These are phyloP conservation scores for Xylaria nigripes DNA, from an alignment of 495 filamentous ascomycete genomes.

Conservation along the genomic window DNA sequence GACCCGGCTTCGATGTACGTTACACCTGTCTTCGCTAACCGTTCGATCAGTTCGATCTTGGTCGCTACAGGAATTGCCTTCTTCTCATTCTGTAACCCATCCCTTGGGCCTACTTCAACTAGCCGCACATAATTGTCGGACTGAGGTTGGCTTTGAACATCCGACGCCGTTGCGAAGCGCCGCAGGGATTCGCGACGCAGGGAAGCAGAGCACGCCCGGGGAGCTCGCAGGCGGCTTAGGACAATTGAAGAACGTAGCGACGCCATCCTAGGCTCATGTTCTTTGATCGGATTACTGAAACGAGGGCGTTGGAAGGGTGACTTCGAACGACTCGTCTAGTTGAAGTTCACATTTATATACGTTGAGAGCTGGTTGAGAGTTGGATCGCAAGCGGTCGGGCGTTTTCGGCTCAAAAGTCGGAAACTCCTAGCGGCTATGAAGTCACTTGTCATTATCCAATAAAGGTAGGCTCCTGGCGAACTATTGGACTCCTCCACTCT, in stretches of 20 bases:
- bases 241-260: constrained; percentile 21
- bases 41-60: constrained; percentile 76
- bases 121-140: constrained; percentile 52
- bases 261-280: constrained; percentile 25
- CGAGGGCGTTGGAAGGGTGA: background rate
- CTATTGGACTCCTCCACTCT: background rate
- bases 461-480: background rate
- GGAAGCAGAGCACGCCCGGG: constrained; percentile 6
- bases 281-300: constrained; percentile 1
- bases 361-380: background rate
- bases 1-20: constrained; percentile 87
- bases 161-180: constrained; percentile 34
- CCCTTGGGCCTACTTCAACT: constrained; percentile 88
- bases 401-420: constrained; percentile 6
- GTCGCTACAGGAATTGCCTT: constrained; percentile 67
- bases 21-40: constrained; percentile 76
- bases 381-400: background rate
- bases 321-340: background rate
- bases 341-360: background rate
- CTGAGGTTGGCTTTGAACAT: constrained; percentile 19
- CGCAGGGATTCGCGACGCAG: too few species aligned
- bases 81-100: constrained; percentile 96
- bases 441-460: background rate
- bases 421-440: background rate
- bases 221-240: constrained; percentile 14